A percentile compares a stretch with the other conserved stretches of the same genome.
These are phyloP conservation scores for Flaveria sonorensis DNA, from an alignment of 129 eudicot species.

Conservation along the genomic window DNA sequence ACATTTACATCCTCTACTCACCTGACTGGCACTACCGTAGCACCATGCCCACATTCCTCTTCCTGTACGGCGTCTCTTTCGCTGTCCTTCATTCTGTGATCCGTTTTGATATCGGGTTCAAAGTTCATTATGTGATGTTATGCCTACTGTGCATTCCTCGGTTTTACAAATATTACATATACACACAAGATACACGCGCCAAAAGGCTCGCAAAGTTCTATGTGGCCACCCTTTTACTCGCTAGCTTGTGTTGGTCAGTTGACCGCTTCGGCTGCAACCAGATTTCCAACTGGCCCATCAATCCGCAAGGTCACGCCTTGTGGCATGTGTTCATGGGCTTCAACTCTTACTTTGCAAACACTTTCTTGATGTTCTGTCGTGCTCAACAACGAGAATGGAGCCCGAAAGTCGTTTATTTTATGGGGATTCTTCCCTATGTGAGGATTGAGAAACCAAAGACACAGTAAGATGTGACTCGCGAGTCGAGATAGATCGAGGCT, in stretches of 20 bases:
- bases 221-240: conserved; percentile 51
- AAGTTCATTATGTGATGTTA: conserved; percentile 44
- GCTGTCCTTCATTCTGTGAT: conserved; percentile 50
- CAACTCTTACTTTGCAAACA: conserved; percentile 76
- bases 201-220: conserved; percentile 75
- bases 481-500: conserved; percentile 6
- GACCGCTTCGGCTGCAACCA: conserved; percentile 67
- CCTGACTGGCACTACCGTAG: conserved; percentile 69
- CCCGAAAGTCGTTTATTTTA: conserved; percentile 56
- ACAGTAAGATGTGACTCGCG: conserved; percentile 39
- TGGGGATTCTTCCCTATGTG: conserved; percentile 77
- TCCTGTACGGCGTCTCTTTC: conserved; percentile 51
- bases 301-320: conserved; percentile 93
- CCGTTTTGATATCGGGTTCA: conserved; percentile 50
- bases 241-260: conserved; percentile 64
- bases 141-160: conserved; percentile 55
- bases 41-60: conserved; percentile 62
- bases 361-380: conserved; percentile 90
- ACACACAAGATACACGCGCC: conserved; percentile 52
- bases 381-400: conserved; percentile 83
- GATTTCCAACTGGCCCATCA: conserved; percentile 59
- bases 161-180: conserved; percentile 53
- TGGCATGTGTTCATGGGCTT: conserved; percentile 92
- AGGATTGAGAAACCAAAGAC: conserved; percentile 72
- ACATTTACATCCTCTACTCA: conserved; percentile 60